Conservation (phyloP, 1,139 yeast species). For the Debaryomycetaceae sp. region DNA sequence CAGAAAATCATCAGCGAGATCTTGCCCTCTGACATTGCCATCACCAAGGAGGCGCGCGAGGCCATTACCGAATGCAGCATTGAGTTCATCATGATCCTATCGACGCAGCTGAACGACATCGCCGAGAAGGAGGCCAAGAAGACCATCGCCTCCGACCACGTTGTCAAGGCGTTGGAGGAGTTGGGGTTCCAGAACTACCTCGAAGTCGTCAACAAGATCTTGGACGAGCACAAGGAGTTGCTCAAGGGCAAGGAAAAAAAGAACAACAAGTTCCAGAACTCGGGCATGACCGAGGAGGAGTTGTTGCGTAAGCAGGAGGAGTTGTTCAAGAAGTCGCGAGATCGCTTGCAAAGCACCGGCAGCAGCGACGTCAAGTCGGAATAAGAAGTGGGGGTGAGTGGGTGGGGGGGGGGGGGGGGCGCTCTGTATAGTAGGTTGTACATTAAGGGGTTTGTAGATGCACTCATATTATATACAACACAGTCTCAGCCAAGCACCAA, state of each 20-base stretch:
- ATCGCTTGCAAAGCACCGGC: slow-evolving; percentile 48
- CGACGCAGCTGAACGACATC: slow-evolving; percentile 91
- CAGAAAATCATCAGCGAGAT: slow-evolving; percentile 92
- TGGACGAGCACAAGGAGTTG: slow-evolving; percentile 82
- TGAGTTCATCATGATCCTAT: slow-evolving; percentile 89
- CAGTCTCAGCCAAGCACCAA: slow-evolving; percentile 37
- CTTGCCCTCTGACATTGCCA: slow-evolving; percentile 78
- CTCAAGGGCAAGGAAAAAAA: slow-evolving; percentile 87
- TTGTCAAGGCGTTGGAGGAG: slow-evolving; percentile 82
- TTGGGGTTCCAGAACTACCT: slow-evolving; percentile 84
- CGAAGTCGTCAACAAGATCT: slow-evolving; percentile 74
- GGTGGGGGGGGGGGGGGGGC: slow-evolving; percentile 3
- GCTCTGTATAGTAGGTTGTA: slow-evolving; percentile 6
- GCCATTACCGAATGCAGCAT: slow-evolving; percentile 95
- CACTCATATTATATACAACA: too few relatives aligned
- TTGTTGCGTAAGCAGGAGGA: slow-evolving; percentile 88
- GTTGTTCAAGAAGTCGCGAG: slow-evolving; percentile 83
- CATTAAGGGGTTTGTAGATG: too few relatives aligned
- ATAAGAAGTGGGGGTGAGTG: neutral
- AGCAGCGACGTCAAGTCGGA: slow-evolving; percentile 9
- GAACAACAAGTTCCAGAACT: slow-evolving; percentile 87
- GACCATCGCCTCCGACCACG: slow-evolving; percentile 96
- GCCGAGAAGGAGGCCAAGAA: slow-evolving; percentile 96
- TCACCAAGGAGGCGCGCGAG: slow-evolving; percentile 91
- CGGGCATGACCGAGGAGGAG: slow-evolving; percentile 91